A percentile compares a stretch with the other conserved stretches of the same genome.
Conservation (phyloP, 768 basidiomycete species). For the Termitomyces sp. region DNA sequence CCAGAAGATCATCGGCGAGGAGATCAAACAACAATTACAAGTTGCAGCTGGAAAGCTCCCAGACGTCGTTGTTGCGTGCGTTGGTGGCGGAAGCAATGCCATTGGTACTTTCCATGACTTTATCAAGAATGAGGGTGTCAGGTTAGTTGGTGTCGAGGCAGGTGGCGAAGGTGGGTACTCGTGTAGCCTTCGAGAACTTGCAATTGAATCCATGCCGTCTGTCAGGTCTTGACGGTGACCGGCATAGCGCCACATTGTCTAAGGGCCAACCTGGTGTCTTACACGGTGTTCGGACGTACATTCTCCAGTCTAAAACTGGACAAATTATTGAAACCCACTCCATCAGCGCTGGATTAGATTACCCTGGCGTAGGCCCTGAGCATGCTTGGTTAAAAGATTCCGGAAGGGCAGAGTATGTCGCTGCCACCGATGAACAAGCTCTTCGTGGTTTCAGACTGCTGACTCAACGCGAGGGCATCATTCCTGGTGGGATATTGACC, state of each 20-base stretch:
- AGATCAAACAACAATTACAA: conserved; percentile 85
- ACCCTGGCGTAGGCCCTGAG: conserved; percentile 97
- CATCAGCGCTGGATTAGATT: conserved; percentile 93
- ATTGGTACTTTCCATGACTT: conserved; percentile 99
- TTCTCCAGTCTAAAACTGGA: conserved; percentile 82
- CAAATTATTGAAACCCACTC: conserved; percentile 98
- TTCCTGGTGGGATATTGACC: conserved; percentile 60
- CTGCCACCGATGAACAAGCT: conserved; percentile 91
- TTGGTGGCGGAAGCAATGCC: conserved; percentile 96
- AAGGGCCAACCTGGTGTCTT: conserved; percentile 91
- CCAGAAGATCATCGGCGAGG: conserved; percentile 86
- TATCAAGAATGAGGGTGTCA: conserved; percentile 80
- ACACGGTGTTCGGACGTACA: conserved; percentile 93
- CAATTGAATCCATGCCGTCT: neutral
- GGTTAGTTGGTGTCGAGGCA: conserved; percentile 92
- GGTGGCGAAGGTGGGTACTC: conserved; percentile 78
- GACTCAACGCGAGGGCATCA: conserved; percentile 95
- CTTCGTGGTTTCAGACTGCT: conserved; percentile 87
- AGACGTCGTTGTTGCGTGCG: conserved; percentile 92
- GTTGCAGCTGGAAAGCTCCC: conserved; percentile 79
- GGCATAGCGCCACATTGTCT: conserved; percentile 90
- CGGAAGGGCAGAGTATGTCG: conserved; percentile 88
- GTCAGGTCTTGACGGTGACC: conserved; percentile 73
- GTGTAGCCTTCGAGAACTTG: neutral
- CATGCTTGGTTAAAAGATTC: conserved; percentile 97